These are phyloP conservation scores for Sordaria brevicollis DNA, from an alignment of 495 filamentous ascomycete genomes.

Conservation along the genomic window DNA sequence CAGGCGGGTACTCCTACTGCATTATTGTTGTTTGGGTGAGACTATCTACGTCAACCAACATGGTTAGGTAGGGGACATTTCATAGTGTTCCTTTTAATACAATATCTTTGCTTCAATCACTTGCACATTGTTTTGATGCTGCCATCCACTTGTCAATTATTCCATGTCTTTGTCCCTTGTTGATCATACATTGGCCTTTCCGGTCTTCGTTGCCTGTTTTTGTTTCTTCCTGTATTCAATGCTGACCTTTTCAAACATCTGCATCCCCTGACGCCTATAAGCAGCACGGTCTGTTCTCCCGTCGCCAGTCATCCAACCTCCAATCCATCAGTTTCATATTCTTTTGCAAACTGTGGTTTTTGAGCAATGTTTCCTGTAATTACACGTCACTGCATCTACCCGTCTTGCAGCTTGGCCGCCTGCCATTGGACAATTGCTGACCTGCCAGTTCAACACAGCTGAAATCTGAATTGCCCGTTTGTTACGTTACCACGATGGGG, in stretches of 20 bases:
- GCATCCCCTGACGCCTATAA: neutral
- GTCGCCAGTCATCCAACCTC: too few relatives aligned
- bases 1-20: neutral
- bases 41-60: neutral
- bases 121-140: neutral
- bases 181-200: too few relatives aligned
- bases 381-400: neutral
- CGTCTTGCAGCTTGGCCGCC: neutral
- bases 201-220: too few relatives aligned
- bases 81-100: neutral
- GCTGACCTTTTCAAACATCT: neutral
- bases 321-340: neutral
- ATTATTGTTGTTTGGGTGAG: conserved; percentile 1
- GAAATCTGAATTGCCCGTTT: neutral
- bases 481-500: neutral
- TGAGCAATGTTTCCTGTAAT: neutral
- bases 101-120: neutral
- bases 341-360: neutral
- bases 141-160: neutral
- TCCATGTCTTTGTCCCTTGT: neutral
- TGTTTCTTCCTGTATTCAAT: neutral
- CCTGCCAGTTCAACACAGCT: neutral
- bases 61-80: neutral
- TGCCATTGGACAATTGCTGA: neutral
- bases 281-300: neutral